A percentile compares a stretch with the other conserved stretches of the same genome.
These are phyloP conservation scores for Coccinonectria pachysandricola DNA, from an alignment of 2,329 filamentous ascomycete species.

Conservation along the genomic window DNA sequence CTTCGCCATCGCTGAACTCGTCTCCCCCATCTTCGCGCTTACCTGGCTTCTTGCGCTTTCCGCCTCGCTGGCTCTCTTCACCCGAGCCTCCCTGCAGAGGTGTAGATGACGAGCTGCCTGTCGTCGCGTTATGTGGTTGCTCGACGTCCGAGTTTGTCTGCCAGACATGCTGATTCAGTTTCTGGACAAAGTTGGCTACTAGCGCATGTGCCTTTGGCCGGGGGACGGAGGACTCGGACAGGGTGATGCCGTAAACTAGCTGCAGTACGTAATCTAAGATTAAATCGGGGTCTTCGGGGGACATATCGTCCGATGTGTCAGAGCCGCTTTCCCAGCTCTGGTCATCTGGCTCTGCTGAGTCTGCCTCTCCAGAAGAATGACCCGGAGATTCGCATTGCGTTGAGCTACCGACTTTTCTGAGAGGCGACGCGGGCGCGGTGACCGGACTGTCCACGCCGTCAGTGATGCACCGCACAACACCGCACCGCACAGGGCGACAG, in stretches of 20 bases:
- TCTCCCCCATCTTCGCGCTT: slow-evolving; percentile 24
- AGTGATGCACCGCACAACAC: no score
- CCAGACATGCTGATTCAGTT: slow-evolving; percentile 25
- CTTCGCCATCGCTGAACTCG: slow-evolving; percentile 25
- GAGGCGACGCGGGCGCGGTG: no score
- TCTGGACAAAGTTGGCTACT: slow-evolving; percentile 23
- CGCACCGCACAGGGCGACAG: no score
- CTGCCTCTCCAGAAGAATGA: no score
- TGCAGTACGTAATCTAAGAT: slow-evolving; percentile 28
- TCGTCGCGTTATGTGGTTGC: slow-evolving; percentile 21
- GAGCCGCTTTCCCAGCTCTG: slow-evolving; percentile 11
- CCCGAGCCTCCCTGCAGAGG: slow-evolving; percentile 18
- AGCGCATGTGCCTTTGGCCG: slow-evolving; percentile 20
- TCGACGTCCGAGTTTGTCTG: slow-evolving; percentile 20
- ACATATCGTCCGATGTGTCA: slow-evolving; percentile 20
- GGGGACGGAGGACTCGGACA: slow-evolving; percentile 22
- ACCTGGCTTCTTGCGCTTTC: slow-evolving; percentile 27
- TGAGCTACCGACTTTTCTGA: no score
- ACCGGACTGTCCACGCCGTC: no score
- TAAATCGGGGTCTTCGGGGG: slow-evolving; percentile 24
- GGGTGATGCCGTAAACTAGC: slow-evolving; percentile 27
- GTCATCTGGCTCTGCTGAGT: no score
- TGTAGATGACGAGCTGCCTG: slow-evolving; percentile 21
- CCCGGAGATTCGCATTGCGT: no score
- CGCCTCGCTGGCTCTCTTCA: slow-evolving; percentile 13